phyloP scores from a whole-genome alignment of 352 stramenopile species.

The Aphanomyces invadans region DNA sequence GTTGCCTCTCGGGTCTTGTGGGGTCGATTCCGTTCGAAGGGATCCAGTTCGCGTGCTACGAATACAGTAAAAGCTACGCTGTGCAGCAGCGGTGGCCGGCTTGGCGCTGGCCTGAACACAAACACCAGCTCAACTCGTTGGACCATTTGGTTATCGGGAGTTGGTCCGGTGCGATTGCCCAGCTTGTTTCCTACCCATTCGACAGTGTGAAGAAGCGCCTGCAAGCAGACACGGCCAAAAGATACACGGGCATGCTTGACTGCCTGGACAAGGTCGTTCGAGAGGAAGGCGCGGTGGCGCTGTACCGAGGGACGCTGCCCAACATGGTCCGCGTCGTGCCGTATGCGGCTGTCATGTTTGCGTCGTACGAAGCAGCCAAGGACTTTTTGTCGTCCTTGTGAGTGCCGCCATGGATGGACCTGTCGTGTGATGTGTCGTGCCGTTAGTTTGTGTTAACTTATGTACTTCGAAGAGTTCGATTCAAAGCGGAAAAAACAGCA shows the following conservation, averaged over 20 bases:
- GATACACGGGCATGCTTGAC: conserved; percentile 63
- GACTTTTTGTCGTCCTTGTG: not conserved
- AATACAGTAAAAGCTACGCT: conserved; percentile 57
- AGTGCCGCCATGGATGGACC: too few relatives aligned
- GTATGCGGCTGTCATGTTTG: conserved; percentile 80
- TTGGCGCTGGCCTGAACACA: conserved; percentile 57
- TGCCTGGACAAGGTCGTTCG: conserved; percentile 67
- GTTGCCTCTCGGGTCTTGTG: conserved; percentile 50
- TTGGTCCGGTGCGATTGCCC: conserved; percentile 55
- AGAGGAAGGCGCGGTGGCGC: conserved; percentile 53
- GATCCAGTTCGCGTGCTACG: conserved; percentile 79
- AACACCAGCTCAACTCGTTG: conserved; percentile 58
- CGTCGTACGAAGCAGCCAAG: conserved; percentile 67
- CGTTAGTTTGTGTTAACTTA: too few relatives aligned
- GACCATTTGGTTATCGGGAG: conserved; percentile 78
- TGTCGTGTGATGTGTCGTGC: too few relatives aligned
- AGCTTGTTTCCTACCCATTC: conserved; percentile 80
- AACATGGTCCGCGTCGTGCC: conserved; percentile 74
- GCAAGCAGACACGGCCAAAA: conserved; percentile 36
- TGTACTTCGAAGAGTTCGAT: too few relatives aligned
- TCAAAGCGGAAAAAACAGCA: too few relatives aligned
- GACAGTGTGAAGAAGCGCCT: conserved; percentile 80
- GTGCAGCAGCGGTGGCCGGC: conserved; percentile 44
- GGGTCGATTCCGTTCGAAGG: conserved; percentile 77
- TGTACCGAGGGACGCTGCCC: conserved; percentile 66